Evolutionary conservation across 441 rosid species (phyloP), one percentile per base, ranked within the genome.

Genomic region (Adansonia madagascariensis): DNA sequence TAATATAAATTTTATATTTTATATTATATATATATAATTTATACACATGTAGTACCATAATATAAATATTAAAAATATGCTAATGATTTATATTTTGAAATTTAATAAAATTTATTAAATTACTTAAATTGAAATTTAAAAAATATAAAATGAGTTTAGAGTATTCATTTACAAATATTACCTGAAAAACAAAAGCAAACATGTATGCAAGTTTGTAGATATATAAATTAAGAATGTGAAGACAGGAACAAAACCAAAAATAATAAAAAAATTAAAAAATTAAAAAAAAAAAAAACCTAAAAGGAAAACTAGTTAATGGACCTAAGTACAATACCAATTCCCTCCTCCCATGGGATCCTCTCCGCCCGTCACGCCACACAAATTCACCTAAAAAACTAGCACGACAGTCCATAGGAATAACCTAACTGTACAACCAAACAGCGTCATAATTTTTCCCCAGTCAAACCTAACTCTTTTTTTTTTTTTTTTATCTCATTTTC

Each of bases 381-480:
- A 27, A 61, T 31, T 17, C 10, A 31, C 44, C 67, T 31, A 62
- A 69, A 67, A 9, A 69, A 46, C 41, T n/a, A 62, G 49, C 57
- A 70, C n/a, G 62, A 22, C n/a, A 47, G 71, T 74, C 82, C 81
- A 81, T 14, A 49, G 47, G 46, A 78, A 41, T 56, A 62, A 65
- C 57, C 68, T 63, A 67, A 67, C 83, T 83, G 73, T 83, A 83
- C 83, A 82, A 64, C 62, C 76, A 61, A 72, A 73, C 53, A 66
- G 70, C 65, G 44, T 71, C 70, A 57, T 31, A 67, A 66, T 53
- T 59, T 60, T 12, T 27, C 68, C 50, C 20, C 62, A 52, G 17
- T 77, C 31, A 49, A 63, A 65, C 43, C 80, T 73, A 60, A 31
- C 31, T 49, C n/a, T 47, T 53, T 47, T 60, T 59, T 44, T 8